Conservation (phyloP, 2,329 filamentous ascomycete genomes). For the Ploettnerulaceae sp. region DNA sequence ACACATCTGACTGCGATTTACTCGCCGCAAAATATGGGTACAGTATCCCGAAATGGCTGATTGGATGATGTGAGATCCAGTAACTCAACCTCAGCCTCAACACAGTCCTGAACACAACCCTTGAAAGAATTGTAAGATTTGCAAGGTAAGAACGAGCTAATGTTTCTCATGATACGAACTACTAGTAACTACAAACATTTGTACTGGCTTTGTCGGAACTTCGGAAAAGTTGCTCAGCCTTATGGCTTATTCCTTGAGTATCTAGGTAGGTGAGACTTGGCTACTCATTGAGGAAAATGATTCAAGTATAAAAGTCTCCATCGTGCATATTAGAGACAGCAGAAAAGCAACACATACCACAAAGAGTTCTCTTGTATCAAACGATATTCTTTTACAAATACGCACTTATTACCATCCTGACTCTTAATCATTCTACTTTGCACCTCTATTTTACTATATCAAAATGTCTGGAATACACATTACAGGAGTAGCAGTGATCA, state of each 20-base stretch:
- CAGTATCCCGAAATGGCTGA: neutral
- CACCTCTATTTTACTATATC: neutral
- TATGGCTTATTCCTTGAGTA: neutral
- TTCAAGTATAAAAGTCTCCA: neutral
- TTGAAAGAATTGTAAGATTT: neutral
- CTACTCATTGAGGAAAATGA: neutral
- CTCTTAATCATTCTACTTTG: neutral
- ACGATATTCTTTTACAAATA: neutral
- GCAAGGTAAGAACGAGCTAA: neutral
- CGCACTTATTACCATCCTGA: neutral
- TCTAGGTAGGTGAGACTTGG: neutral
- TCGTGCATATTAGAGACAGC: neutral
- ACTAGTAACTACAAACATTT: neutral
- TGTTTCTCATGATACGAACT: neutral
- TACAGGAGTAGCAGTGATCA: slow-evolving; percentile 3
- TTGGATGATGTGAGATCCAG: slow-evolving; percentile 5
- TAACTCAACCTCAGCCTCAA: neutral
- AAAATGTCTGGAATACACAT: slow-evolving; percentile 1
- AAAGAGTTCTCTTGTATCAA: neutral
- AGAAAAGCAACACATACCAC: neutral
- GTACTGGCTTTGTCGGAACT: neutral
- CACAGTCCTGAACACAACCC: neutral
- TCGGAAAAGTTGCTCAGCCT: neutral
- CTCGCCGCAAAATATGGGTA: neutral
- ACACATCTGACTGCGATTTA: neutral